phyloP scores from a whole-genome alignment of 495 filamentous ascomycete species.

The Neurospora tetraspora region DNA sequence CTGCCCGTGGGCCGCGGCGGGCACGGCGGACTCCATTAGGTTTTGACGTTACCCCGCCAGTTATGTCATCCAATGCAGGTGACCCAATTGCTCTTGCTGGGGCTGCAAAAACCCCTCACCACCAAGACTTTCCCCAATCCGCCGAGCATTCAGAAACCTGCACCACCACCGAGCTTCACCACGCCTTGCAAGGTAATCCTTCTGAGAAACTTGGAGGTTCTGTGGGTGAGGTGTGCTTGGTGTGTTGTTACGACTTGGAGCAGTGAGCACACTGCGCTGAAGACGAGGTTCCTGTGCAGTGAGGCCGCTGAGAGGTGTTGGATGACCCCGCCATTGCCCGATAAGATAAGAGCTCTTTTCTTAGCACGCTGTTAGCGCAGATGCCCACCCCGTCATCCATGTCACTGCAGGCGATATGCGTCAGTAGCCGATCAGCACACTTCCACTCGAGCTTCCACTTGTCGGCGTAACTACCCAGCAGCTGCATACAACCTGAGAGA shows the following conservation, averaged over 20 bases:
- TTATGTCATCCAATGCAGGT: neutral
- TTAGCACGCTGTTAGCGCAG: neutral
- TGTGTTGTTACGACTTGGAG: neutral
- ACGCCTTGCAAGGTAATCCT: neutral
- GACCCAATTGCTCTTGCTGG: neutral
- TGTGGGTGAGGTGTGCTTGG: neutral
- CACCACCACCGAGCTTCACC: neutral
- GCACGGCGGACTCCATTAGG: neutral
- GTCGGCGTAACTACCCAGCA: neutral
- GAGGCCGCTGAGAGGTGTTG: neutral
- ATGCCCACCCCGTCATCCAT: neutral
- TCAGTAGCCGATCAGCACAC: neutral
- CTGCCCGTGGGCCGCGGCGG: neutral
- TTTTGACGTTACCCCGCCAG: neutral
- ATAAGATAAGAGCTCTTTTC: constrained; percentile 9
- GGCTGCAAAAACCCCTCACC: neutral
- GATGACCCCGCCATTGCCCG: neutral
- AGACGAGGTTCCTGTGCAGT: neutral
- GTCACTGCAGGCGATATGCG: neutral
- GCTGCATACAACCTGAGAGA: neutral
- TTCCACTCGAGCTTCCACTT: neutral
- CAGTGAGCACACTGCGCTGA: neutral
- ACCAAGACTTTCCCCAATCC: neutral
- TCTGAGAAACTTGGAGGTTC: neutral
- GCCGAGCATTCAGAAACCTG: neutral